A percentile compares a stretch with the other conserved stretches of the same genome.
These are phyloP conservation scores for Liriodendron chinense DNA, from an alignment of 164 flowering plant species.

Conservation along the genomic window DNA sequence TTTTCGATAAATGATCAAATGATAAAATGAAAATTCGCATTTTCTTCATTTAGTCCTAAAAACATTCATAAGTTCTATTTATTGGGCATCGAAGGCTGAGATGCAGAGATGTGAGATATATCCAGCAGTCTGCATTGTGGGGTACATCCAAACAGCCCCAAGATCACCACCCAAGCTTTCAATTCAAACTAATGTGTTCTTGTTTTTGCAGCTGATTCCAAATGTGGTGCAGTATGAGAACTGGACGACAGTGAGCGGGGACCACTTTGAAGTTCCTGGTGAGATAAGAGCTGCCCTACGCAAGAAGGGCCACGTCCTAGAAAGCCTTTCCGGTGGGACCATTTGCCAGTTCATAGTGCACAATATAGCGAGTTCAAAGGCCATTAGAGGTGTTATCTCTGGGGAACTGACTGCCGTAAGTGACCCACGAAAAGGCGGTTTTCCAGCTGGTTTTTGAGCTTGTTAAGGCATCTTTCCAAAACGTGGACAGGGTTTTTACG, in stretches of 20 bases:
- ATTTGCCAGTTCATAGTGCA: conserved; percentile 54
- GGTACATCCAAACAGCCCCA: neutral
- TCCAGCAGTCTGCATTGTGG: neutral
- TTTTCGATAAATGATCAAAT: neutral
- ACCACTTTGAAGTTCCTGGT: conserved; percentile 52
- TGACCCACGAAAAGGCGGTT: conserved; percentile 71
- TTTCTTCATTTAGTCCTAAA: neutral
- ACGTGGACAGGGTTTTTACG: neutral
- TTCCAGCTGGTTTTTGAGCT: conserved; percentile 49
- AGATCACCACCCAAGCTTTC: neutral
- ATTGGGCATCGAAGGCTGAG: neutral
- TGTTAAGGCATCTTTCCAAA: neutral
- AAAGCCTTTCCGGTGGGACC: conserved; percentile 47
- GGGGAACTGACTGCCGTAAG: conserved; percentile 47
- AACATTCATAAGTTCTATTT: neutral
- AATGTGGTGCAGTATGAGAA: conserved; percentile 61
- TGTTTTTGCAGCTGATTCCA: conserved; percentile 51
- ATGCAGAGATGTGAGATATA: neutral
- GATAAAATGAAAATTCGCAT: neutral
- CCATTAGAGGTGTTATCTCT: neutral
- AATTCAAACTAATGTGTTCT: neutral
- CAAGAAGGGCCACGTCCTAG: conserved; percentile 52
- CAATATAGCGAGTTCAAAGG: conserved; percentile 12
- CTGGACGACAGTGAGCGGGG: conserved; percentile 51
- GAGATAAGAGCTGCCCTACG: conserved; percentile 31